Conservation (phyloP, 2,329 filamentous ascomycete genomes). For the Sphaerulina populicola region DNA sequence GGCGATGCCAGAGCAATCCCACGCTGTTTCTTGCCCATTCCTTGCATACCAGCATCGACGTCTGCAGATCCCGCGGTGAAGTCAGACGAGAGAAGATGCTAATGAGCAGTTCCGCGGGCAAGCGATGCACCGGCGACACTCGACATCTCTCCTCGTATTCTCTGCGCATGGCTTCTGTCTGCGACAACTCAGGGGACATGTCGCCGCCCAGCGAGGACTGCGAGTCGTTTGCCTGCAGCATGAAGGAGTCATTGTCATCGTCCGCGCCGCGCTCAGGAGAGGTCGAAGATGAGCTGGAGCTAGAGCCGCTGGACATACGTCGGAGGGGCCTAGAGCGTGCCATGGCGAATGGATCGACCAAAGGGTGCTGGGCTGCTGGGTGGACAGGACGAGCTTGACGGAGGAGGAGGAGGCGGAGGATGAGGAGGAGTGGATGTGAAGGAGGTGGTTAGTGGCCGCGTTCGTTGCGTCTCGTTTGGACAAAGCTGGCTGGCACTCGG, state of each 20-base stretch:
- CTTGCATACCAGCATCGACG: conserved; percentile 89
- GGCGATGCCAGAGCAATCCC: conserved; percentile 88
- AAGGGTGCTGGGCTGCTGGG: not conserved
- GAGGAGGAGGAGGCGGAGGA: not conserved
- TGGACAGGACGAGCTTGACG: not conserved
- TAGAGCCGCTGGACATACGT: conserved; percentile 30
- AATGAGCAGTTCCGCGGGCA: conserved; percentile 93
- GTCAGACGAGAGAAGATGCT: conserved; percentile 79
- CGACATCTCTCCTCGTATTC: conserved; percentile 57
- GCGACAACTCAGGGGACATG: conserved; percentile 43
- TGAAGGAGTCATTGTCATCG: conserved; percentile 90
- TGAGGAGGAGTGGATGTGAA: not conserved
- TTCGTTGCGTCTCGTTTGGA: no score
- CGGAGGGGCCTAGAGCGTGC: conserved; percentile 24
- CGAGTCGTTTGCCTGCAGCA: conserved; percentile 74
- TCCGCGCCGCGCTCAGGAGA: conserved; percentile 70
- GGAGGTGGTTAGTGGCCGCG: not conserved
- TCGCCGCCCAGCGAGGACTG: conserved; percentile 81
- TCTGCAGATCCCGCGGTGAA: conserved; percentile 63
- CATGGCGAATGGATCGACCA: conserved; percentile 14
- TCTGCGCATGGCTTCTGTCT: conserved; percentile 55
- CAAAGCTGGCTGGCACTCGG: no score
- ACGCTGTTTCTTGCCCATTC: conserved; percentile 89
- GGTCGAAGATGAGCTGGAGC: conserved; percentile 58
- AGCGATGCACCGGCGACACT: conserved; percentile 67